A percentile compares a stretch with the other conserved stretches of the same genome.
phyloP scores from a whole-genome alignment of 805 yeast species.

The Candida incommunis region DNA sequence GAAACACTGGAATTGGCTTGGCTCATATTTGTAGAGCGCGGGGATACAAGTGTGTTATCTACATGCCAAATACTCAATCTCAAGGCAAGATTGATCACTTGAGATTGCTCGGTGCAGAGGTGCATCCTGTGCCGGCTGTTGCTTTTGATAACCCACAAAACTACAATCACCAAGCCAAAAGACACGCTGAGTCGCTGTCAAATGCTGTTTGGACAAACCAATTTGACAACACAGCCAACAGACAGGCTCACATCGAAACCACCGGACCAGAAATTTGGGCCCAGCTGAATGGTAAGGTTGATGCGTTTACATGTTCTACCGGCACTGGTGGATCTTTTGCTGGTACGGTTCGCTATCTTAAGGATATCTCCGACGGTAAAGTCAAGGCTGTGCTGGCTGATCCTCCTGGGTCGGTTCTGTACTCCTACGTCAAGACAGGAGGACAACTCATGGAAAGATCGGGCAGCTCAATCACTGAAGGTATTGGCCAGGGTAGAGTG shows the following conservation, averaged over 20 bases:
- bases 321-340: conserved; percentile 93
- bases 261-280: conserved; percentile 92
- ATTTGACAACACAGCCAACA: conserved; percentile 76
- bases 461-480: conserved; percentile 88
- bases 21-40: conserved; percentile 66
- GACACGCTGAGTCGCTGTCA: conserved; percentile 61
- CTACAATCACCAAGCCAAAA: conserved; percentile 74
- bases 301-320: conserved; percentile 79
- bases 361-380: conserved; percentile 47
- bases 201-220: conserved; percentile 92
- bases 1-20: conserved; percentile 88
- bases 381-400: conserved; percentile 67
- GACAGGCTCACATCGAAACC: conserved; percentile 77
- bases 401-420: conserved; percentile 85
- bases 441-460: conserved; percentile 55
- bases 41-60: conserved; percentile 74
- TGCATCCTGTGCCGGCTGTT: conserved; percentile 77
- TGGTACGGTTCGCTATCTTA: conserved; percentile 68
- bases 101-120: conserved; percentile 70
- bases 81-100: conserved; percentile 65
- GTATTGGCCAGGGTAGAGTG: conserved; percentile 91
- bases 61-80: conserved; percentile 86
- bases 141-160: conserved; percentile 71
- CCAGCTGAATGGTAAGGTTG: conserved; percentile 63
- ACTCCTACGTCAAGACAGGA: conserved; percentile 58